These are phyloP conservation scores for Heimioporus punctisporus DNA, from an alignment of 1,284 basidiomycete species.

Conservation along the genomic window DNA sequence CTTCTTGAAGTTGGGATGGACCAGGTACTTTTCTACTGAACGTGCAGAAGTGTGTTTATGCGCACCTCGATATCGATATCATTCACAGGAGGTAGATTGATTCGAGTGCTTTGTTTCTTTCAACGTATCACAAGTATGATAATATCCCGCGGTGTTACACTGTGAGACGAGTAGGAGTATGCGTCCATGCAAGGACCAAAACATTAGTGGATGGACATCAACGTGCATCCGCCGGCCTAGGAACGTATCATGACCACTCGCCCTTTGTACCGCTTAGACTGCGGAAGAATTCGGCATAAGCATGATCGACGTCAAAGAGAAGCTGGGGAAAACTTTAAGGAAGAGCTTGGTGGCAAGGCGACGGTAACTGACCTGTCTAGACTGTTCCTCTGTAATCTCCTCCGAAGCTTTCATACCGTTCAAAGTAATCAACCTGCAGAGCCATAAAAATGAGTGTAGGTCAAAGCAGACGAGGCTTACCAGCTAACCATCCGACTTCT, in stretches of 20 bases:
- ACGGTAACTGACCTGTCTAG: constrained; percentile 70
- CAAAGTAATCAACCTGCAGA: constrained; percentile 86
- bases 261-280: constrained; percentile 60
- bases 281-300: constrained; percentile 96
- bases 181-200: too few relatives aligned
- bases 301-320: constrained; percentile 96
- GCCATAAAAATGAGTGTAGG: background rate
- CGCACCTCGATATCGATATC: too few relatives aligned
- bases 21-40: too few relatives aligned
- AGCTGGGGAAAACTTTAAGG: constrained; percentile 51
- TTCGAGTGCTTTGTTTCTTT: too few relatives aligned
- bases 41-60: too few relatives aligned
- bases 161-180: too few relatives aligned
- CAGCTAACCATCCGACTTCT: constrained; percentile 93
- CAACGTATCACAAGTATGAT: too few relatives aligned
- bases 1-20: too few relatives aligned
- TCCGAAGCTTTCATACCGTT: constrained; percentile 98
- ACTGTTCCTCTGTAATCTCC: constrained; percentile 95
- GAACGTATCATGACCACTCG: constrained; percentile 22
- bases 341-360: background rate
- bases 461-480: constrained; percentile 44
- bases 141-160: too few relatives aligned
- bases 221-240: background rate
- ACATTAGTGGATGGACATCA: too few relatives aligned
- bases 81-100: too few relatives aligned